phyloP scores from a whole-genome alignment of 129 eudicot genomes.

The Glebionis coronaria region DNA sequence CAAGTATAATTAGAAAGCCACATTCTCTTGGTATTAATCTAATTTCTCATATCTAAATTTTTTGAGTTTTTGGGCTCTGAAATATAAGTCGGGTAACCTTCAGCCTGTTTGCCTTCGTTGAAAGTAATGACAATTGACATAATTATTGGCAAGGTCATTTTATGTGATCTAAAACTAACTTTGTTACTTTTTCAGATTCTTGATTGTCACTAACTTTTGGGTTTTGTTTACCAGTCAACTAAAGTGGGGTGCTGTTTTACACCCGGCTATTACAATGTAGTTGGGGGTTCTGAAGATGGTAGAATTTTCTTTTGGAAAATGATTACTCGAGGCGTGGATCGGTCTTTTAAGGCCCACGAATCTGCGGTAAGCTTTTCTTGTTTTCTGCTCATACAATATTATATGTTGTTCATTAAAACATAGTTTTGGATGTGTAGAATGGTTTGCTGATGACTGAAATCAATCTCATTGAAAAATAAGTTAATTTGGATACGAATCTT shows the following conservation, averaged over 20 bases:
- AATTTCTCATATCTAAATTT: too few species aligned
- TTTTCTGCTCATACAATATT: background rate
- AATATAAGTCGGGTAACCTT: too few species aligned
- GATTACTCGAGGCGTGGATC: slow-evolving; percentile 73
- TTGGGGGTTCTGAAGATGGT: slow-evolving; percentile 98
- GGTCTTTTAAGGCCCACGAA: slow-evolving; percentile 81
- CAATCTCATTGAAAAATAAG: too few species aligned
- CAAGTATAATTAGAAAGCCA: too few species aligned
- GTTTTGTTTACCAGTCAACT: too few species aligned
- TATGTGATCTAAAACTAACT: background rate
- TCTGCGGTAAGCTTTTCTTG: slow-evolving; percentile 61
- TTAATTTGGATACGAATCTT: too few species aligned
- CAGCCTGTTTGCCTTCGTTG: too few species aligned
- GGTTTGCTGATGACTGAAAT: too few species aligned
- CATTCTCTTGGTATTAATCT: too few species aligned
- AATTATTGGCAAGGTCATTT: background rate
- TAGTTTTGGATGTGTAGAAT: too few species aligned
- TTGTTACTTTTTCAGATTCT: background rate
- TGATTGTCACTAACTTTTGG: slow-evolving; percentile 16
- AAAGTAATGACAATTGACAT: too few species aligned
- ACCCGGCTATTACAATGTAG: slow-evolving; percentile 67
- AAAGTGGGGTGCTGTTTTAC: slow-evolving; percentile 95
- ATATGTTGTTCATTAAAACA: background rate
- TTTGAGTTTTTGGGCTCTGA: too few species aligned
- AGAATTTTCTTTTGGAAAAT: slow-evolving; percentile 83